These are phyloP conservation scores for Nectriaceae sp. DNA, from an alignment of 2,329 filamentous ascomycete species.

Conservation along the genomic window DNA sequence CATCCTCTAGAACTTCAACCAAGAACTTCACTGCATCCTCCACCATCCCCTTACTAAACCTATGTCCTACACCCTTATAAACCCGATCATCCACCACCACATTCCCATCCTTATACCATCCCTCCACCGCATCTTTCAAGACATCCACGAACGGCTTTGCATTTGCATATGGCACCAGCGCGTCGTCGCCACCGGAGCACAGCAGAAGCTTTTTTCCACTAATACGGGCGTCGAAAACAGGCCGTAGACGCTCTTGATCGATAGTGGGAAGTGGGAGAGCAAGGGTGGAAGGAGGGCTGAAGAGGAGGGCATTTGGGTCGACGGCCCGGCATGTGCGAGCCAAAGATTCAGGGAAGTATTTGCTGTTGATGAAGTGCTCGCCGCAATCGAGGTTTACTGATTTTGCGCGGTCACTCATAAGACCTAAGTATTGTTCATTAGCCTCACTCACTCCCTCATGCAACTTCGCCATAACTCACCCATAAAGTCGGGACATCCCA, in stretches of 20 bases:
- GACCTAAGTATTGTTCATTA: slow-evolving; percentile 34
- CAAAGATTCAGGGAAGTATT: slow-evolving; percentile 73
- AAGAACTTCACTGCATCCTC: slow-evolving; percentile 67
- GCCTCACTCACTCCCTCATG: neutral
- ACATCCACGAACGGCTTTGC: slow-evolving; percentile 59
- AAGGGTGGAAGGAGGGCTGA: slow-evolving; percentile 50
- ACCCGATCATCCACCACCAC: slow-evolving; percentile 65
- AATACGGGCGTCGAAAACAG: slow-evolving; percentile 50
- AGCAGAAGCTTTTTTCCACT: slow-evolving; percentile 65
- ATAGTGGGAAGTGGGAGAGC: slow-evolving; percentile 31
- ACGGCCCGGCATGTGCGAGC: slow-evolving; percentile 61
- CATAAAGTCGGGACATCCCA: slow-evolving; percentile 88
- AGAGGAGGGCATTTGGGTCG: slow-evolving; percentile 77
- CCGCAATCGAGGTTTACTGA: slow-evolving; percentile 58
- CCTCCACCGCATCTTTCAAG: slow-evolving; percentile 54
- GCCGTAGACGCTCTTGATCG: slow-evolving; percentile 46
- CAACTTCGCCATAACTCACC: slow-evolving; percentile 45
- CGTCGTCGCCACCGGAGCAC: slow-evolving; percentile 68
- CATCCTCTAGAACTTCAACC: slow-evolving; percentile 42
- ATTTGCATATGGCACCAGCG: slow-evolving; percentile 70
- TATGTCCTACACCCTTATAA: slow-evolving; percentile 69
- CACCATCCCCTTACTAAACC: slow-evolving; percentile 69
- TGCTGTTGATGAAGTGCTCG: slow-evolving; percentile 72
- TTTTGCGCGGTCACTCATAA: slow-evolving; percentile 79
- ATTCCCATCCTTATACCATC: slow-evolving; percentile 57